These are phyloP conservation scores for Citrullus colocynthis DNA, from an alignment of 306 rosid species.

Conservation along the genomic window DNA sequence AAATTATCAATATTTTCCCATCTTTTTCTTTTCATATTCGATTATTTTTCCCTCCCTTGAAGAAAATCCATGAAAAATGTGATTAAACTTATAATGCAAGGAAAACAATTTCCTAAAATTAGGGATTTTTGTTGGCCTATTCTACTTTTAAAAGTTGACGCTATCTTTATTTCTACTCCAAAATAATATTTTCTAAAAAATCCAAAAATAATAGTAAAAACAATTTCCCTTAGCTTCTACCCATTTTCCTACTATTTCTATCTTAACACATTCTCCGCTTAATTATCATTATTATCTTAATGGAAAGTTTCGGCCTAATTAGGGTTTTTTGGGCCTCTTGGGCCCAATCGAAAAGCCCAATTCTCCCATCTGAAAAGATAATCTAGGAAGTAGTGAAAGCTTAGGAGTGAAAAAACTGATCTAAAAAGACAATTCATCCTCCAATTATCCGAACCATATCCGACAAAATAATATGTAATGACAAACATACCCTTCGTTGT, in stretches of 20 bases:
- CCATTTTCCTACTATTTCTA: not conserved
- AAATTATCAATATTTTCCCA: not conserved
- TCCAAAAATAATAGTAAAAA: not conserved
- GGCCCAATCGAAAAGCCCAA: not conserved
- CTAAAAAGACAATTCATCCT: conserved; percentile 5
- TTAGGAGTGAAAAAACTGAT: not conserved
- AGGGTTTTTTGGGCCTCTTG: not conserved
- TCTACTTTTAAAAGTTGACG: not conserved
- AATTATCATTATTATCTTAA: not conserved
- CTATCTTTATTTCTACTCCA: not conserved
- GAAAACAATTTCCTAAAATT: not conserved
- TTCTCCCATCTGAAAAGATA: not conserved
- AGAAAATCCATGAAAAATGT: not conserved
- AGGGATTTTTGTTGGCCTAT: not conserved
- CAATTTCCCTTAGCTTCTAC: not conserved
- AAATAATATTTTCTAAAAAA: not conserved
- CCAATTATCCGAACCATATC: not conserved
- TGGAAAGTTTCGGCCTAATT: not conserved
- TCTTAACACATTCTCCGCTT: not conserved
- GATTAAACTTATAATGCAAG: not conserved
- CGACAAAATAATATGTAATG: not conserved
- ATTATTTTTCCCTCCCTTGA: not conserved
- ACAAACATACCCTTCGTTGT: not conserved
- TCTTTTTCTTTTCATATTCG: no score
- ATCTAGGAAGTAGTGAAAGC: not conserved